A percentile compares a stretch with the other conserved stretches of the same genome.
phyloP scores from a whole-genome alignment of 768 basidiomycete species.

The Neoboletus subvelutipes region DNA sequence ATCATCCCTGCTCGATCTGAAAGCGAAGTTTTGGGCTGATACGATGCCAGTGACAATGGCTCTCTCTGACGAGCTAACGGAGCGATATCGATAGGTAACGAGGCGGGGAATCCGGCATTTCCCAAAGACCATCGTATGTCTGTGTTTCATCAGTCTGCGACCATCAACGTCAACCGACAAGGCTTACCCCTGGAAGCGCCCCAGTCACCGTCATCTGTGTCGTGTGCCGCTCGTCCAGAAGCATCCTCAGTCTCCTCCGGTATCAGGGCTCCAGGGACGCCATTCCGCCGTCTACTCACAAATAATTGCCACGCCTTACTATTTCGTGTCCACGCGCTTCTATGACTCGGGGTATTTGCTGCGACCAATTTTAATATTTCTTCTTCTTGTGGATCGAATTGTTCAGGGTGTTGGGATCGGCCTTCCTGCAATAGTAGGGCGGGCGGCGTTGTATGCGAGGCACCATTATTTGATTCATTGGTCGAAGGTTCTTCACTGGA shows the following conservation, averaged over 20 bases:
- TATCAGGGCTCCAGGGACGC: constrained; percentile 32
- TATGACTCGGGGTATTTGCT: constrained; percentile 67
- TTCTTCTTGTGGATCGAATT: constrained; percentile 43
- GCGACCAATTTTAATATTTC: constrained; percentile 65
- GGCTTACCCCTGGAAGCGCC: constrained; percentile 29
- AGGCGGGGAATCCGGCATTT: constrained; percentile 44
- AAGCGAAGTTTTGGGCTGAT: constrained; percentile 51
- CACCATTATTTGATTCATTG: background rate
- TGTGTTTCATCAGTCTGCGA: constrained; percentile 13
- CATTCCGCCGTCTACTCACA: constrained; percentile 37
- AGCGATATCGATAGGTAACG: constrained; percentile 63
- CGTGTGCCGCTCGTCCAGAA: constrained; percentile 8
- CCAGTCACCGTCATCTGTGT: constrained; percentile 25
- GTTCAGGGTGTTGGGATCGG: constrained; percentile 22
- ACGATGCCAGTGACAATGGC: constrained; percentile 53
- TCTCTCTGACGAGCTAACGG: constrained; percentile 37
- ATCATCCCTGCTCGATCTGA: constrained; percentile 36
- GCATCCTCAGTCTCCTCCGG: constrained; percentile 38
- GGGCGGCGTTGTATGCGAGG: background rate
- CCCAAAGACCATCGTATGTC: constrained; percentile 30
- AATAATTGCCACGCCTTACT: constrained; percentile 66
- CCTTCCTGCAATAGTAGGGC: background rate
- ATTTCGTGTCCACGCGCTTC: constrained; percentile 65
- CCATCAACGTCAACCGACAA: background rate
- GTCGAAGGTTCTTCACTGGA: constrained; percentile 6